Evolutionary conservation across 192 early-diverging fungal species (phyloP).

Genomic region (Podila horticola): DNA sequence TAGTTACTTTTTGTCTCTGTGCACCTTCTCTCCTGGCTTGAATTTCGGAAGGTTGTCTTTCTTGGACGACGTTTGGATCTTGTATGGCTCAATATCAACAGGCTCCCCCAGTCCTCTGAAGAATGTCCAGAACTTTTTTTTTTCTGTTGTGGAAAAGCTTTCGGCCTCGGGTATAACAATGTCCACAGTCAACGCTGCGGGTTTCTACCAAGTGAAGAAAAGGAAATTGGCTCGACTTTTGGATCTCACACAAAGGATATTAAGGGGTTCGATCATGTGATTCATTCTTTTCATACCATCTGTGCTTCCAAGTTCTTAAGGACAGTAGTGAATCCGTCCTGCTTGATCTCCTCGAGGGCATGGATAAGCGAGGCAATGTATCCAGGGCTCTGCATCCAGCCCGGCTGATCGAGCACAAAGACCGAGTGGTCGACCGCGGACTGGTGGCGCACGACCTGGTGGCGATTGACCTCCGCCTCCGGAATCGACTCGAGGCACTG

Average conservation of each 20-base stretch:
- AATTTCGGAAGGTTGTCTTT: constrained; percentile 10
- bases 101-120: constrained; percentile 31
- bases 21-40: constrained; percentile 16
- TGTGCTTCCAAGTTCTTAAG: constrained; percentile 39
- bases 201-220: constrained; percentile 5
- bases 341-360: constrained; percentile 24
- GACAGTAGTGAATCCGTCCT: constrained; percentile 24
- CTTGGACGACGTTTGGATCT: neutral
- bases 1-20: too few relatives aligned
- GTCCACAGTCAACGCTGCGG: constrained; percentile 19
- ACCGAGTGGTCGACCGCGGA: constrained; percentile 24
- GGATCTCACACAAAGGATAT: neutral
- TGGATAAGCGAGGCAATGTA: constrained; percentile 16
- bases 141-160: neutral
- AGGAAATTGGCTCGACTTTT: neutral
- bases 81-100: constrained; percentile 12
- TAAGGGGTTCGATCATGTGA: too few relatives aligned
- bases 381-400: constrained; percentile 26
- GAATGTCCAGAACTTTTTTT: constrained; percentile 28
- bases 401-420: constrained; percentile 23
- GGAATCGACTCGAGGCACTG: constrained; percentile 37
- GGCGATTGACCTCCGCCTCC: constrained; percentile 21
- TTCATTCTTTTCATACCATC: constrained; percentile 16
- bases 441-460: constrained; percentile 37
- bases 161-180: constrained; percentile 23